phyloP scores from a whole-genome alignment of 805 yeast species.

The Wickerhamomyces strasburgensis region DNA sequence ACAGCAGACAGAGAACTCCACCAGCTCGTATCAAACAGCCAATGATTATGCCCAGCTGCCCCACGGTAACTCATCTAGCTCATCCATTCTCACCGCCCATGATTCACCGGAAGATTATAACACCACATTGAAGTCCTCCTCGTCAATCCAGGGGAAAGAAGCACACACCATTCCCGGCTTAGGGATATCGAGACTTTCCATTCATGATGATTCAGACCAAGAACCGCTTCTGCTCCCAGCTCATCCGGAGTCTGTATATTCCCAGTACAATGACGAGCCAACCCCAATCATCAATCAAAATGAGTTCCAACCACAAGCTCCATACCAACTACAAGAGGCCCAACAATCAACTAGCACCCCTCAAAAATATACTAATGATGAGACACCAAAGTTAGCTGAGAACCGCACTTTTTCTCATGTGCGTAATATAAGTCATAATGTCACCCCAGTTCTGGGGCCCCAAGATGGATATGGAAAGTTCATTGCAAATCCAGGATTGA shows the following conservation, averaged over 20 bases:
- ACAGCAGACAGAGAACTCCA: slow-evolving; percentile 10
- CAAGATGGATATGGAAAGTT: background rate
- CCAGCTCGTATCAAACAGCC: slow-evolving; percentile 21
- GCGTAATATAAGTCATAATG: slow-evolving; percentile 11
- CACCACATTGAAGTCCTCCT: background rate
- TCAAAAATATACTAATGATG: slow-evolving; percentile 4
- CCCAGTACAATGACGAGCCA: slow-evolving; percentile 22
- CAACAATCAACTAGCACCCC: slow-evolving; percentile 4
- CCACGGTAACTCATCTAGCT: background rate
- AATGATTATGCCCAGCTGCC: slow-evolving; percentile 8
- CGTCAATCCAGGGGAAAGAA: slow-evolving; percentile 1
- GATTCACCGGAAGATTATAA: background rate
- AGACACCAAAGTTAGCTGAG: slow-evolving; percentile 8
- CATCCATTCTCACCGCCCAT: background rate
- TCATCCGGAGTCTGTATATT: background rate
- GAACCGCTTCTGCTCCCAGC: too few species aligned
- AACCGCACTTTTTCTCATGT: slow-evolving; percentile 2
- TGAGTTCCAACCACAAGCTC: slow-evolving; percentile 4
- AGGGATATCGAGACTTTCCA: slow-evolving; percentile 14
- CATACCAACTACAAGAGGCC: background rate
- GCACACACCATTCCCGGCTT: slow-evolving; percentile 6
- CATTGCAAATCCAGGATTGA: background rate
- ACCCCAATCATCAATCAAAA: slow-evolving; percentile 17
- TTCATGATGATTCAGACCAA: slow-evolving; percentile 5
- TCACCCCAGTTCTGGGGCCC: slow-evolving; percentile 13